These are phyloP conservation scores for Citrus mangshanensis DNA, from an alignment of 345 rosid genomes.

Conservation along the genomic window DNA sequence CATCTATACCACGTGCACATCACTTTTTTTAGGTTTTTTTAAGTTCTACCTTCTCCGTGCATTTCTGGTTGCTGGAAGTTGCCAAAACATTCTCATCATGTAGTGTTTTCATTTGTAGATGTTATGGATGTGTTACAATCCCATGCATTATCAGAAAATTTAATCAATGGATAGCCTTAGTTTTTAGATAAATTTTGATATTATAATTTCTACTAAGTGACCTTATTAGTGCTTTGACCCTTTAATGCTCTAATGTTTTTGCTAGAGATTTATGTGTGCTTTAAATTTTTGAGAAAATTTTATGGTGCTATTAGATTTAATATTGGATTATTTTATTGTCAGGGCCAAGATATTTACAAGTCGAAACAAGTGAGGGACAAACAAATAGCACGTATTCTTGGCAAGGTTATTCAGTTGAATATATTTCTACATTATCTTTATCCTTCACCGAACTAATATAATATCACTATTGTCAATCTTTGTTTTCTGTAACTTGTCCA, in stretches of 20 bases:
- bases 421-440: neutral
- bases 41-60: neutral
- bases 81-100: neutral
- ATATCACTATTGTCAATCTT: neutral
- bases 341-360: slow-evolving; percentile 82
- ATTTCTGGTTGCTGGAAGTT: neutral
- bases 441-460: neutral
- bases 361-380: slow-evolving; percentile 90
- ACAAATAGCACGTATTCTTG: slow-evolving; percentile 88
- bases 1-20: neutral
- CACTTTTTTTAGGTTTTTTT: neutral
- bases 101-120: neutral
- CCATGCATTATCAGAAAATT: neutral
- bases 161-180: neutral
- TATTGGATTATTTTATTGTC: neutral
- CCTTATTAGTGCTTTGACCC: neutral
- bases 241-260: neutral
- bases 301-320: neutral
- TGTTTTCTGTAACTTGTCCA: neutral
- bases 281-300: neutral
- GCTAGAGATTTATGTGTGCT: neutral
- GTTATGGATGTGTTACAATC: neutral
- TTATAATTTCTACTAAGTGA: neutral
- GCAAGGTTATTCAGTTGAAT: slow-evolving; percentile 56
- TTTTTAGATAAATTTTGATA: neutral